Evolutionary conservation across 306 rosid species (phyloP).

Genomic region (Arachis hypogaea): DNA sequence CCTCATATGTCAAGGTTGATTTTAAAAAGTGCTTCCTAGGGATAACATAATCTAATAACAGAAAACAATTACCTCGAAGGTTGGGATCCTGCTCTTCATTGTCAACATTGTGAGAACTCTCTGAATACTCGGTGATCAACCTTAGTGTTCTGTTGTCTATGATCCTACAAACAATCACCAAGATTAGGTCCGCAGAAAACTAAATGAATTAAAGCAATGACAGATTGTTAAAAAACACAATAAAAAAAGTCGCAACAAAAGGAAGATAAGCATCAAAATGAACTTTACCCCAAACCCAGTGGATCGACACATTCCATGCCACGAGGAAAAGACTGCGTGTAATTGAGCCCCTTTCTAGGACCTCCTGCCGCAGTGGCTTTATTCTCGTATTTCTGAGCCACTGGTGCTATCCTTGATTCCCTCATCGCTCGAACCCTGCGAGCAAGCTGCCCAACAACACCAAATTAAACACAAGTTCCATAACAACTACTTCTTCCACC

Average conservation of each 20-base stretch:
- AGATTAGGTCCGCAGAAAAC: conserved; percentile 25
- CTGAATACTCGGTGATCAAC: conserved; percentile 72
- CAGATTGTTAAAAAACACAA: conserved; percentile 2
- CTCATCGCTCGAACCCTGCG: conserved; percentile 99
- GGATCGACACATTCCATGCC: conserved; percentile 99
- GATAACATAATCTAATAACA: background rate
- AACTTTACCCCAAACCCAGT: conserved; percentile 82
- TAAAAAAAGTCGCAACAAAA: conserved; percentile 5
- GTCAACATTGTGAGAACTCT: conserved; percentile 66
- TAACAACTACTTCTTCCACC: conserved; percentile 38
- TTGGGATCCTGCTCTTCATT: conserved; percentile 57
- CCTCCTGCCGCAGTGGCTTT: conserved; percentile 47
- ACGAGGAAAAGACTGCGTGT: conserved; percentile 85
- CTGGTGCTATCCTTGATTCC: conserved; percentile 93
- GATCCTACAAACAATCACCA: conserved; percentile 59
- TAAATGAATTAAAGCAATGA: conserved; percentile 14
- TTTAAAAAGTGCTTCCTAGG: conserved; percentile 20
- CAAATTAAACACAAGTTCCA: conserved; percentile 45
- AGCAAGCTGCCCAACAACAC: conserved; percentile 76
- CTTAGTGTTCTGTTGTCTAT: conserved; percentile 89
- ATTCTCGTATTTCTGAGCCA: conserved; percentile 73
- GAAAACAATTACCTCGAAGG: conserved; percentile 75
- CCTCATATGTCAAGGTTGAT: conserved; percentile 15
- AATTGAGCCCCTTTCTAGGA: conserved; percentile 65
- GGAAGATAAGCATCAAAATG: conserved; percentile 36